A percentile compares a stretch with the other conserved stretches of the same genome.
phyloP scores from a whole-genome alignment of 129 eudicot species.

The sunflower (Helianthus annuus) region HanXRQr2.0-SUNRISE NC_035445.2:132598145-132598644 shows the following conservation, averaged over 20 bases:
- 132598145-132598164: slow-evolving; percentile 9
- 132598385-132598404: neutral
- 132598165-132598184: neutral
- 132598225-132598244: slow-evolving; percentile 56
- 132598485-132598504: neutral
- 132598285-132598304: slow-evolving; percentile 57
- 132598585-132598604: no score
- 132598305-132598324: slow-evolving; percentile 54
- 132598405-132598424: neutral
- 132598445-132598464: no score
- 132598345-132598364: slow-evolving; percentile 46
- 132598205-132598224: slow-evolving; percentile 72
- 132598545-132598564: no score
- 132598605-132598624: no score
- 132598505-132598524: neutral
- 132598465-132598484: neutral
- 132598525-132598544: no score
- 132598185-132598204: slow-evolving; percentile 13
- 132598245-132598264: slow-evolving; percentile 40
- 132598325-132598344: slow-evolving; percentile 37
- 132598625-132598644: no score
- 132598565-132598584: no score
- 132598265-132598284: slow-evolving; percentile 53
- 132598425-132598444: neutral
- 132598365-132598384: slow-evolving; percentile 37